A percentile compares a stretch with the other conserved stretches of the same genome.
phyloP scores from a whole-genome alignment of 305 asterid species.

The Solanum hybrid region DNA sequence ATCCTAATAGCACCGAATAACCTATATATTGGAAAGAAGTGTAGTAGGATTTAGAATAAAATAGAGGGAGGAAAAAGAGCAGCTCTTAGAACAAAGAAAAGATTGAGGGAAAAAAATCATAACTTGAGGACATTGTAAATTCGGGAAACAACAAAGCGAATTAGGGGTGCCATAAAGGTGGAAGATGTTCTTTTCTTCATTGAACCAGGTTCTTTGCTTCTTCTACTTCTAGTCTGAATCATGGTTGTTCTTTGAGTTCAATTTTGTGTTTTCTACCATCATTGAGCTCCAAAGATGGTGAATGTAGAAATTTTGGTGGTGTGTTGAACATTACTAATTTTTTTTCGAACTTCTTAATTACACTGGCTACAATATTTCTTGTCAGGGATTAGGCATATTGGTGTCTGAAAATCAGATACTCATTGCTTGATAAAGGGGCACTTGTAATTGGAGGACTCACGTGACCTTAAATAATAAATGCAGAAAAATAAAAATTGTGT shows the following conservation, averaged over 20 bases:
- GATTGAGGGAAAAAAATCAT: neutral
- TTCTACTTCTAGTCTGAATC: neutral
- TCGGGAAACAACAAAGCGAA: neutral
- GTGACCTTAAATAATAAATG: neutral
- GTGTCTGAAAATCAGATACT: neutral
- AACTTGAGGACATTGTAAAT: neutral
- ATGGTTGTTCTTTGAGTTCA: neutral
- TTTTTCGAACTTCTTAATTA: neutral
- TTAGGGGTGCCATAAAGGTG: neutral
- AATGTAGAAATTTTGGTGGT: neutral
- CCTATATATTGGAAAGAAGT: neutral
- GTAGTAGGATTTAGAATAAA: neutral
- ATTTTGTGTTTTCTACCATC: neutral
- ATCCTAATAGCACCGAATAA: neutral
- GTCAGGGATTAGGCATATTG: neutral
- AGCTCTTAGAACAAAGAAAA: neutral
- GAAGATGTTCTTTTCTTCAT: neutral
- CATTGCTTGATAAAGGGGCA: neutral
- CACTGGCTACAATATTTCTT: neutral
- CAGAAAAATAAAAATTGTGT: neutral
- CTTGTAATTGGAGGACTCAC: neutral
- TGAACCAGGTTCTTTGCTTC: neutral
- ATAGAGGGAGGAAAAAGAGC: neutral
- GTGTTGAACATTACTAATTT: neutral
- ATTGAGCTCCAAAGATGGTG: neutral